Percentiles rank a stretch among this genome's conserved stretches.
These are phyloP conservation scores for Candida albicans DNA, from an alignment of 1,139 yeast species.

Conservation along the genomic window DNA sequence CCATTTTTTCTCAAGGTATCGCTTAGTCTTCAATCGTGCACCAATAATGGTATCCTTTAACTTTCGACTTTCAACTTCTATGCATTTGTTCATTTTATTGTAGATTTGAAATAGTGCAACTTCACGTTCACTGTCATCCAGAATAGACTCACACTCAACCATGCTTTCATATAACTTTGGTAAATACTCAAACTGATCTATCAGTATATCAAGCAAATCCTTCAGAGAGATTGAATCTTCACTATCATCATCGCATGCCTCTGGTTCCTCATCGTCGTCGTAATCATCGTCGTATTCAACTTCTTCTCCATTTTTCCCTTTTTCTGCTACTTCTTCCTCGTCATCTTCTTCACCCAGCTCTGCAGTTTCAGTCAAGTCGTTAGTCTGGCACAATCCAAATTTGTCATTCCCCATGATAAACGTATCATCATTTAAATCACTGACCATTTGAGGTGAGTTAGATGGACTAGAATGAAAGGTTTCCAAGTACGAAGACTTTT, in stretches of 20 bases:
- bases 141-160: constrained; percentile 35
- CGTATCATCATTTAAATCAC: constrained; percentile 36
- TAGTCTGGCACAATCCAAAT: constrained; percentile 26
- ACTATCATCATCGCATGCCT: constrained; percentile 15
- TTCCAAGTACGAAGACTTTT: constrained; percentile 21
- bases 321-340: constrained; percentile 26
- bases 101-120: constrained; percentile 43
- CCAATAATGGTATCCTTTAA: constrained; percentile 33
- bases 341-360: constrained; percentile 30
- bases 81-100: constrained; percentile 32
- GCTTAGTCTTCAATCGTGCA: constrained; percentile 35
- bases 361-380: constrained; percentile 22
- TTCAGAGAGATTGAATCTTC: constrained; percentile 11
- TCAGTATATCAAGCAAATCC: constrained; percentile 8
- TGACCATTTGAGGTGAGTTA: constrained; percentile 44
- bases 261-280: constrained; percentile 22
- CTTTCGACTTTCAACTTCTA: constrained; percentile 35
- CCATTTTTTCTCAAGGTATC: constrained; percentile 38
- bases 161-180: constrained; percentile 35
- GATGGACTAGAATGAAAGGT: constrained; percentile 40
- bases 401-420: constrained; percentile 38
- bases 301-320: constrained; percentile 22
- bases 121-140: constrained; percentile 36
- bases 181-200: constrained; percentile 17
- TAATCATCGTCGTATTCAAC: constrained; percentile 27